Percentiles rank a stretch among this genome's conserved stretches.
Evolutionary conservation across 306 rosid genomes (phyloP).

Genomic region (Prosopis cineraria): DNA sequence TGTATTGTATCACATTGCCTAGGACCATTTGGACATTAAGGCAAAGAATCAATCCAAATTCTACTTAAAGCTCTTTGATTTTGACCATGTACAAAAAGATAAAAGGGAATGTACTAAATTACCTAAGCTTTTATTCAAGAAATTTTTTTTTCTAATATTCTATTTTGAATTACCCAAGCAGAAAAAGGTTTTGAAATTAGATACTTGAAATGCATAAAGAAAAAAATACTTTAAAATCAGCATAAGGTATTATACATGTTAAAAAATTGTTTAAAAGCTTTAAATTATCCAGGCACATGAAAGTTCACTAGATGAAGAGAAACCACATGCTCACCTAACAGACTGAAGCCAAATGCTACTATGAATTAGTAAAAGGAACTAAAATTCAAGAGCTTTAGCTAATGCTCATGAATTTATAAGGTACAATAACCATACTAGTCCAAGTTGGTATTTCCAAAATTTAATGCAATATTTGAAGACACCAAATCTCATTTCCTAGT

Average conservation of each 20-base stretch:
- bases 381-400: too few species aligned
- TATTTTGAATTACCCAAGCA: background rate
- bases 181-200: background rate
- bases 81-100: too few species aligned
- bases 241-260: background rate
- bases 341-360: background rate
- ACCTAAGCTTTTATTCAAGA: background rate
- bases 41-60: too few species aligned
- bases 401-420: too few species aligned
- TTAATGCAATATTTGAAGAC: too few species aligned
- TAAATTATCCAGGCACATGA: background rate
- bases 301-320: background rate
- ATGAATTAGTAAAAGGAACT: too few species aligned
- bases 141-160: background rate
- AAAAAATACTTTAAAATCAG: background rate
- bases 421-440: too few species aligned
- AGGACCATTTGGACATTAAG: too few species aligned
- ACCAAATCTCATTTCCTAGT: too few species aligned
- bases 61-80: too few species aligned
- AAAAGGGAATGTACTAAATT: background rate
- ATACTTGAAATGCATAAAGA: slow-evolving; percentile 3
- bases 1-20: too few species aligned
- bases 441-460: too few species aligned
- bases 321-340: background rate
- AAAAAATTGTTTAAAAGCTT: background rate